These are phyloP conservation scores for Tolypocladium album DNA, from an alignment of 2,329 filamentous ascomycete species.

Conservation along the genomic window DNA sequence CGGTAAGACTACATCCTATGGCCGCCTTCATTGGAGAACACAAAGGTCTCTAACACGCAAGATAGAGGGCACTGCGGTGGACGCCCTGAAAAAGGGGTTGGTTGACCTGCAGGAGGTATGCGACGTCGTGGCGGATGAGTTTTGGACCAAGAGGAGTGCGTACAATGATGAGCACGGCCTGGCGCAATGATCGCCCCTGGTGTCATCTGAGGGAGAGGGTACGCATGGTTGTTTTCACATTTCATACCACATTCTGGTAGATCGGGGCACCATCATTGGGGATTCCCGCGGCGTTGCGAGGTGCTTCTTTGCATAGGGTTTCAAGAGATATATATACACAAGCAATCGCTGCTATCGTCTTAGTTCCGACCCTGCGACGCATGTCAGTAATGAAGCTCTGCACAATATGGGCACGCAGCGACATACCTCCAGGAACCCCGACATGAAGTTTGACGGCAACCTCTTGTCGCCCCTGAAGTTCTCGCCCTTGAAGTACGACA, in stretches of 20 bases:
- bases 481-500: constrained; percentile 93
- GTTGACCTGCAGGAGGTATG: constrained; percentile 83
- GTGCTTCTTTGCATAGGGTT: constrained; percentile 12
- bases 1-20: constrained; percentile 42
- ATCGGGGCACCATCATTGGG: constrained; percentile 5
- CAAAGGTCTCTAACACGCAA: constrained; percentile 5
- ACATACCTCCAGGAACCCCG: constrained; percentile 85
- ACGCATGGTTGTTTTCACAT: neutral
- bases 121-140: constrained; percentile 89
- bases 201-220: neutral
- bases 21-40: neutral
- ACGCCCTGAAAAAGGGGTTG: constrained; percentile 84
- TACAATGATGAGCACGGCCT: constrained; percentile 24
- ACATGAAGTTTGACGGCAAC: constrained; percentile 84
- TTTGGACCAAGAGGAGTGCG: constrained; percentile 45
- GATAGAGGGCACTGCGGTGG: constrained; percentile 66
- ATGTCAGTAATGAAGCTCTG: neutral
- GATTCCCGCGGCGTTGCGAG: constrained; percentile 20
- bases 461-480: constrained; percentile 63
- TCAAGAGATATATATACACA: constrained; percentile 22
- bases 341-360: constrained; percentile 14
- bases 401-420: neutral
- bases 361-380: constrained; percentile 44
- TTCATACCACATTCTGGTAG: neutral
- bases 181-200: constrained; percentile 13